Evolutionary conservation across 2,329 filamentous ascomycete species (phyloP), one percentile per base, ranked within the genome.

Genomic region (Fusarium lyarnte): DNA sequence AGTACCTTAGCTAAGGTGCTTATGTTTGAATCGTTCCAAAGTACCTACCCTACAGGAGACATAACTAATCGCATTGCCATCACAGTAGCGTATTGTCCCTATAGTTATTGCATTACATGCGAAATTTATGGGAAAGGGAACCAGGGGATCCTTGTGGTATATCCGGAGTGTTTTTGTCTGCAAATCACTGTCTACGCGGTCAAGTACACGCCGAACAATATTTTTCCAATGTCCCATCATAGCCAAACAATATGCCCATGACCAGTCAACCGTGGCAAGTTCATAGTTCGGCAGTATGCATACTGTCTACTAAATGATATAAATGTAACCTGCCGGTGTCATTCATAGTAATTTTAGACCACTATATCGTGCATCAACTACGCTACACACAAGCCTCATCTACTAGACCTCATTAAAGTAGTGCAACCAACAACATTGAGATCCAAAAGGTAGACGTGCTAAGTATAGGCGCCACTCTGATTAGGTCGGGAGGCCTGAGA

Each of bases 381-480:
- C 41, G 60, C 23, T 62, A 54, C 46, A 42, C 29, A 19, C 49
- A 42, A 49, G 11, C 65, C 46, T 55, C 47, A 63, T 63, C 38
- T 55, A 36, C 49, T 39, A 53, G 60, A 54, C 27, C 49, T 53
- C 36, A 47, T 47, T 27, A 31, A 51, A 47, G 55, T 57, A 51
- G 69, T 69, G 42, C 36, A 31, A 65, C 54, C 11, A 38, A n/a
- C 19, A n/a, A 29, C 27, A 29, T 8, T 47, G 45, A 64, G 17
- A 70, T 72, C 35, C 35, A 45, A 46, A 59, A 51, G 49, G 43
- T 54, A 41, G 29, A 53, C 46, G 25, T 55, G 41, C 69, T 61
- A 66, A 70, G 73, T 62, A 58, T 70, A 73, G 70, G 17, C 49
- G 17, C 49, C 64, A 55, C 10, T 31, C 29, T n/a, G 46, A 33